Evolutionary conservation across 2,329 filamentous ascomycete species (phyloP).

Genomic region (Xylaria sp.): DNA sequence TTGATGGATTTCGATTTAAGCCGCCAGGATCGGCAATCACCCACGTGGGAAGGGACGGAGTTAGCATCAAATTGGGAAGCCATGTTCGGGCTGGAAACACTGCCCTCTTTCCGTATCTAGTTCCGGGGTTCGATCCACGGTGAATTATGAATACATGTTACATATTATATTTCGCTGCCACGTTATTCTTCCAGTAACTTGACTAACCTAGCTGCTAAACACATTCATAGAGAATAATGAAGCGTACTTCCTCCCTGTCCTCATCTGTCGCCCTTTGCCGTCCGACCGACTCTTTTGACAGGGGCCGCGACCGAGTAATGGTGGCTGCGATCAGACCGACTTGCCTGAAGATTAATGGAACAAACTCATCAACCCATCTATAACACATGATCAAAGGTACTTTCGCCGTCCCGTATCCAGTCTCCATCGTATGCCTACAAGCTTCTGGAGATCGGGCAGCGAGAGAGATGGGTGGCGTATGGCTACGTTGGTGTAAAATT

Average conservation of each 20-base stretch:
- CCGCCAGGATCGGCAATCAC: conserved; percentile 22
- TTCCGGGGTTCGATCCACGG: neutral
- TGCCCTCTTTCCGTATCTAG: conserved; percentile 2
- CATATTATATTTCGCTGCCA: neutral
- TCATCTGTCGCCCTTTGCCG: neutral
- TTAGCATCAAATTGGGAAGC: conserved; percentile 9
- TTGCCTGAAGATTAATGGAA: neutral
- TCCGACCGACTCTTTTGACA: no score
- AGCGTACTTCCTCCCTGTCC: neutral
- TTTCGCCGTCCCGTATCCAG: neutral
- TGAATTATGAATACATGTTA: neutral
- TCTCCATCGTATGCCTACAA: neutral
- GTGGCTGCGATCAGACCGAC: neutral
- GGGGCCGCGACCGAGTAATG: no score
- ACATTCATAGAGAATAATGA: neutral
- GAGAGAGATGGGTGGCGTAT: neutral
- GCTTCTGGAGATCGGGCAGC: neutral
- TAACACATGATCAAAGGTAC: neutral
- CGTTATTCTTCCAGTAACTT: no score
- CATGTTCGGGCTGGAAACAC: conserved; percentile 6
- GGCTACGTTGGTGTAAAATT: neutral
- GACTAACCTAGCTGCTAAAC: neutral
- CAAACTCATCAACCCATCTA: neutral
- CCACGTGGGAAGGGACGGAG: conserved; percentile 25
- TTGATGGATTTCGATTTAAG: conserved; percentile 35